Percentiles rank a stretch among this genome's conserved stretches.
phyloP scores from a whole-genome alignment of 495 filamentous ascomycete genomes.

The Stereocaulon alpinum region DNA sequence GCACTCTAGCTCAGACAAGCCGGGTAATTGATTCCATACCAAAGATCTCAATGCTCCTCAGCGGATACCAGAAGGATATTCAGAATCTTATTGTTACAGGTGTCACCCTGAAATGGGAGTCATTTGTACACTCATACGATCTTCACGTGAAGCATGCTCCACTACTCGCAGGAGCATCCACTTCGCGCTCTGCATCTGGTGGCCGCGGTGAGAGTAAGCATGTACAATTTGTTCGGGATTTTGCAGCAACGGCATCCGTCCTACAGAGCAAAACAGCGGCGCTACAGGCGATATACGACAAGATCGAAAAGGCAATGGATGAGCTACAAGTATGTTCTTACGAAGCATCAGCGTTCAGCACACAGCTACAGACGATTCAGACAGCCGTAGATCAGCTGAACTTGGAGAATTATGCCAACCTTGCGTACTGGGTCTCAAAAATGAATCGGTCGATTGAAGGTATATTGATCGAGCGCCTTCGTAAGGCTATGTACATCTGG shows the following conservation, averaged over 20 bases:
- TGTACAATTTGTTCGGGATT: slow-evolving; percentile 90
- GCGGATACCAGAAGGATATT: slow-evolving; percentile 81
- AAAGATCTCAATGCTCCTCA: slow-evolving; percentile 74
- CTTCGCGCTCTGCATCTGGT: slow-evolving; percentile 38
- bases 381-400: slow-evolving; percentile 88
- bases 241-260: slow-evolving; percentile 70
- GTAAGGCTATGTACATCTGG: slow-evolving; percentile 74
- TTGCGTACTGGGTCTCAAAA: slow-evolving; percentile 74
- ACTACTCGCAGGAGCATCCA: slow-evolving; percentile 31
- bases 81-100: slow-evolving; percentile 75
- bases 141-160: slow-evolving; percentile 67
- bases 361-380: slow-evolving; percentile 75
- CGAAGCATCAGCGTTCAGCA: slow-evolving; percentile 60
- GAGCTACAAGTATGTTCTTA: slow-evolving; percentile 85
- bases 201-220: slow-evolving; percentile 76
- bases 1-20: slow-evolving; percentile 78
- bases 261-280: slow-evolving; percentile 77
- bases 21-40: slow-evolving; percentile 72
- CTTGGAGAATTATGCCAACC: slow-evolving; percentile 86
- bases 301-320: slow-evolving; percentile 65
- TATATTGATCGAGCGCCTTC: slow-evolving; percentile 64
- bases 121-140: slow-evolving; percentile 93
- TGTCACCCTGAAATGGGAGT: slow-evolving; percentile 86
- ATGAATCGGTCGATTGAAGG: slow-evolving; percentile 75
- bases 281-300: slow-evolving; percentile 67